Base-by-base conservation (phyloP, 2,329 filamentous ascomycete genomes). In the Beauveria asiatica region DNA sequence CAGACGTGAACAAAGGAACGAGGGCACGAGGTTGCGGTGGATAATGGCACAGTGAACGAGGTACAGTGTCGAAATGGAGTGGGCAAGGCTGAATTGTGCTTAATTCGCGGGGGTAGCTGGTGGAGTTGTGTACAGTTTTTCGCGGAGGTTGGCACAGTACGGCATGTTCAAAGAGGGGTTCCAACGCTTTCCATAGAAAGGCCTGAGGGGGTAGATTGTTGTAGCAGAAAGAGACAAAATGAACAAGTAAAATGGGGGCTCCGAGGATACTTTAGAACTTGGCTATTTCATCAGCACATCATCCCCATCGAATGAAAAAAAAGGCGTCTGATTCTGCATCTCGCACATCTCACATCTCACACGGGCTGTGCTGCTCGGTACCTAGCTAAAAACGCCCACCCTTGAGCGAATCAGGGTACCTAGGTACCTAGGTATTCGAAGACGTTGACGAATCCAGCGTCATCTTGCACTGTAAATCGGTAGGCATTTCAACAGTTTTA, bases 321-420 rank as follows among this genome's bases (percentile, higher is more conserved):
- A 11, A 46, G 19, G 21, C 25, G 44, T 46, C 21, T 13, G 21
- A 23, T 46, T 25, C 33, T 46, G 44, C 21, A 42, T 19, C 44
- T 46, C 13, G 21, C 21, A 50, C 30, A 37, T 27, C 52, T 45
- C 21, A 50, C 30, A 37, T 27, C 52, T 45, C 39, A 23, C 25
- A 27, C 54, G 54, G 54, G 54, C 54, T 57, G 54, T 37, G 30
- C 54, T 33, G 50, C 50, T 51, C 33, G 17, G 30, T 27, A 44
- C 16, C 54, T 57, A 44, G 19, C 54, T 57, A 57, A 57, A 48
- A 57, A 57, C n/a, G 54, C 42, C 41, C 16, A 41, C 52, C 19
- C 21, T 30, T 27, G 30, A 19, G n/a, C n/a, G 8, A 21, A 27
- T 54, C 51, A 42, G 33, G 4, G 30, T 30, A 23, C 23, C 23